Base-by-base conservation (phyloP, 116 monocot species). In the Papilionanthe hybrid region DNA sequence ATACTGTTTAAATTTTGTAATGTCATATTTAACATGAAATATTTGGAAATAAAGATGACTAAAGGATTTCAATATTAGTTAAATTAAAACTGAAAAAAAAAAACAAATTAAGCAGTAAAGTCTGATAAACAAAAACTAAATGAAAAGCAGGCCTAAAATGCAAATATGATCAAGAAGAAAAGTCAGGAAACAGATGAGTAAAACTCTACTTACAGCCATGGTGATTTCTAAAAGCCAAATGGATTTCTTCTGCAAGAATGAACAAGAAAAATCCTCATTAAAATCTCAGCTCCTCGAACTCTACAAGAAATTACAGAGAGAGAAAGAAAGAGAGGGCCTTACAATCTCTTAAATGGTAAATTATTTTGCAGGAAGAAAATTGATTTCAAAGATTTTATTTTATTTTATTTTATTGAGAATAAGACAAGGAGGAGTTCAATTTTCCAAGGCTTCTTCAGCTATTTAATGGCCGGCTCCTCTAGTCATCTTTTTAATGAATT, bases 181-280 rank as follows among this genome's bases (percentile, higher is more conserved):
- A 56, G 15, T 6, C 8, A 20, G 30, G 30, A 57, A 79, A 44
- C n/a, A 30, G 47, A 68, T 42, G 43, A 50, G 69, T 37, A 8
- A 18, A 65, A 42, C 29, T 68, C 67, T 44, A 79, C 65, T 79
- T 47, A 49, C 68, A 79, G 79, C 69, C 79, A 79, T 79, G 79
- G 65, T 69, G 79, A 30, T 42, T 19, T 50, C 57, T 18, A 65
- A 32, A 20, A 63, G 42, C 43, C 77, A 57, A 32, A 19, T 27
- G 20, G 8, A 55, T 20, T 53, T 53, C 3, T 53, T 53, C 3
- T 4, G 17, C 3, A 17, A 53, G 4, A 17, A 53, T 15, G 53
- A 13, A 32, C 20, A 56, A 30, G 37, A 28, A 2, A 18, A 53
- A 53, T 53, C 53, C 17, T 53, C 53, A 53, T 53, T 17, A 15